Evolutionary conservation across 163 green algal genomes (phyloP).

Genomic region (Prototheca wickerhamii): DNA sequence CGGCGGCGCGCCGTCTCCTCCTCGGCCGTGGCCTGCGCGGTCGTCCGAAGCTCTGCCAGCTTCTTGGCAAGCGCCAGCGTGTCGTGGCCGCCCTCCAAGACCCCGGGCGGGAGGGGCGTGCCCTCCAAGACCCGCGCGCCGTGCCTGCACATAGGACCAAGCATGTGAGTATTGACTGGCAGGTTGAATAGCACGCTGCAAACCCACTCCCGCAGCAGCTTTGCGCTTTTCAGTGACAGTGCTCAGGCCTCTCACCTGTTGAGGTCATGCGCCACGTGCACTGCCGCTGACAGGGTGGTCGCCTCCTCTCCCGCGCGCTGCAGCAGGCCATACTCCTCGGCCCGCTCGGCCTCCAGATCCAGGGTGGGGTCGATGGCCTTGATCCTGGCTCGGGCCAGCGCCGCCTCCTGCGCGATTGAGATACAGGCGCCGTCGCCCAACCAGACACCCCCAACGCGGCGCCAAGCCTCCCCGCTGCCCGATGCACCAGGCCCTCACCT

Average conservation of each 20-base stretch:
- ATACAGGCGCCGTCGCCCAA: background rate
- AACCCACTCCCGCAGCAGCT: background rate
- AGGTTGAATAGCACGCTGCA: background rate
- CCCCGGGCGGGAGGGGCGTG: background rate
- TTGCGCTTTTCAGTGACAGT: background rate
- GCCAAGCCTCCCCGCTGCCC: conserved; percentile 1
- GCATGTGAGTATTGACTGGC: background rate
- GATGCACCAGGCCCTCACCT: conserved; percentile 3
- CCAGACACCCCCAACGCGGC: conserved; percentile 1
- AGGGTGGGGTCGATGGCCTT: conserved; percentile 39
- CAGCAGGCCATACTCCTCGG: conserved; percentile 12
- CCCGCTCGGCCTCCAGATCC: conserved; percentile 37
- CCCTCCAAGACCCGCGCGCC: conserved; percentile 20
- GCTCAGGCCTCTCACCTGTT: conserved; percentile 9
- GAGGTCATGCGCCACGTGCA: conserved; percentile 18
- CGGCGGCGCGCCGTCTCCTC: conserved; percentile 3
- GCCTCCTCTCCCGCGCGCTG: background rate
- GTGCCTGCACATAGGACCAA: conserved; percentile 8
- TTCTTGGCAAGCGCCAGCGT: background rate
- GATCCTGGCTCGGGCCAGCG: conserved; percentile 9
- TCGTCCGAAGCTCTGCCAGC: conserved; percentile 10
- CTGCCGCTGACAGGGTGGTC: background rate
- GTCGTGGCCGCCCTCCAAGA: conserved; percentile 1
- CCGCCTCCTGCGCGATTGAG: conserved; percentile 7
- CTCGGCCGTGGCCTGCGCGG: conserved; percentile 1